A percentile compares a stretch with the other conserved stretches of the same genome.
phyloP scores from a whole-genome alignment of 2,329 filamentous ascomycete species.

The Ophiobolus disseminans region DNA sequence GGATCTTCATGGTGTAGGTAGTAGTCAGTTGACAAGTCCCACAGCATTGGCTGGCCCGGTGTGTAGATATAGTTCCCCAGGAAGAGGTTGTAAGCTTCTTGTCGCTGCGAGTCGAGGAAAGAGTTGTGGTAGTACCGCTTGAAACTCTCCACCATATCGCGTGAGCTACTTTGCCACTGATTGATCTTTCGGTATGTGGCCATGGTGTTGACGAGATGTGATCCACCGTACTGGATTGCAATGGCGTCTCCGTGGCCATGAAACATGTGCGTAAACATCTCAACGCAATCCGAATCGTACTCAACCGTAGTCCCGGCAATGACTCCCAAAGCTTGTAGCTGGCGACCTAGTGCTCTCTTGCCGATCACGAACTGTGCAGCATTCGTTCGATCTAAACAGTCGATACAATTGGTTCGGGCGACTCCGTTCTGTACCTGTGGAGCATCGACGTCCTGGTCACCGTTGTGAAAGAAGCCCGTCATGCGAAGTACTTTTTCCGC shows the following conservation, averaged over 20 bases:
- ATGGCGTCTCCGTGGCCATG: constrained; percentile 97
- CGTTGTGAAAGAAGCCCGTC: constrained; percentile 96
- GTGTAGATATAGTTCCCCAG: constrained; percentile 92
- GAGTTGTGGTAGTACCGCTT: constrained; percentile 99
- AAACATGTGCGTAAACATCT: constrained; percentile 97
- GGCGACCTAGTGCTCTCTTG: constrained; percentile 89
- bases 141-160: constrained; percentile 99
- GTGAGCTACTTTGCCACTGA: constrained; percentile 95
- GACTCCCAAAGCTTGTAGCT: constrained; percentile 89
- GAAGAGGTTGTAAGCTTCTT: constrained; percentile 98
- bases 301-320: constrained; percentile 79
- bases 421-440: constrained; percentile 86
- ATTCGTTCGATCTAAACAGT: constrained; percentile 96
- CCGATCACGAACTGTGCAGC: constrained; percentile 98
- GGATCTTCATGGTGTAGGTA: constrained; percentile 93
- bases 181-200: constrained; percentile 99
- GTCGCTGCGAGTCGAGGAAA: constrained; percentile 94
- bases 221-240: constrained; percentile 95
- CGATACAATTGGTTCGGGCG: constrained; percentile 95
- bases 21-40: constrained; percentile 94
- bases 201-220: constrained; percentile 98
- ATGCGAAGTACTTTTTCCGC: constrained; percentile 83
- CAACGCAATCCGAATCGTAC: constrained; percentile 95
- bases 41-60: constrained; percentile 90
- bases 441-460: constrained; percentile 70